Evolutionary conservation across 2,329 filamentous ascomycete genomes (phyloP), one percentile per base, ranked within the genome.

Genomic region (Alternaria triticina): DNA sequence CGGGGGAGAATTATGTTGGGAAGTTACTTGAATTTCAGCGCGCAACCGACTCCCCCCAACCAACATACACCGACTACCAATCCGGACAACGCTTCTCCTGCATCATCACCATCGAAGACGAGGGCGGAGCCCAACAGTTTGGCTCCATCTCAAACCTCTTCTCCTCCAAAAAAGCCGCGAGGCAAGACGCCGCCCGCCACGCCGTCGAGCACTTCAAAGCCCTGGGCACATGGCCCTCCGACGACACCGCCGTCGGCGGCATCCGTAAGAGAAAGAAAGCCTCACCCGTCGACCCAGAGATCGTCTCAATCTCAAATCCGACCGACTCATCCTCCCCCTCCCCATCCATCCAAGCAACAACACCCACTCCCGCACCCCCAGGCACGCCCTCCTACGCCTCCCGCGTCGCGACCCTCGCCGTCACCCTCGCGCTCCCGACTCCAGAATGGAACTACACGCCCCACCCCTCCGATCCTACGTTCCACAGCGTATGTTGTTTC

Each of bases 181-280:
- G 80, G 20, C 75, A 77, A 40, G 73, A 77, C 55, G 81, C 82
- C 20, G 82, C 83, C 9, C 69, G 72, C 58, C 74, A 77, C 59
- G 83, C 82, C 4, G 73, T 84, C 17, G 66, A 77, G 25, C 79
- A 82, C 74, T 78, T 84, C 59, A 79, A 83, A 58, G 56, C 63
- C 5, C 59, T 73, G 4, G 79, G 77, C 8, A 61, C 63, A 10
- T 79, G 78, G 77, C 75, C 74, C 49, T 62, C 74, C 6, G 63
- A 59, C 15, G 51, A 22, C 46, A 65, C 62, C 20, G 23, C 58
- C 20, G 61, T 57, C 7, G 73, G 79, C 30, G 74, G 75, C 8
- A 78, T 76, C 60, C 75, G 70, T 52, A 79, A 79, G 67, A 76
- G 72, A 55, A 77, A 71, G 20, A 61, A 47, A 17, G 13, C 5